phyloP scores from a whole-genome alignment of 2,329 filamentous ascomycete species.

The Geosmithia flava region DNA sequence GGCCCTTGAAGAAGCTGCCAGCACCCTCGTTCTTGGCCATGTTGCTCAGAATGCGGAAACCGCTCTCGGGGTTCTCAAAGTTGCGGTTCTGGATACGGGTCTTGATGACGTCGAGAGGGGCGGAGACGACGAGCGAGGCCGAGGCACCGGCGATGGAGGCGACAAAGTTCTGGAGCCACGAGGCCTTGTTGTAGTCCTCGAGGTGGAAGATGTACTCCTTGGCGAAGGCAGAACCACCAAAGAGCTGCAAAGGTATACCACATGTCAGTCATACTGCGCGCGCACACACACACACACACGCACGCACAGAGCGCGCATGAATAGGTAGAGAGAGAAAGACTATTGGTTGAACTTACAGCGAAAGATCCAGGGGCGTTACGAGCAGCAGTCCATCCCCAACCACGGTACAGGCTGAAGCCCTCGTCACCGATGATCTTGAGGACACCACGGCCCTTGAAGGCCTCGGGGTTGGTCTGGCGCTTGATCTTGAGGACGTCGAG shows the following conservation, averaged over 20 bases:
- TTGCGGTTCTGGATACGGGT: slow-evolving; percentile 97
- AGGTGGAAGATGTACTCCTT: slow-evolving; percentile 93
- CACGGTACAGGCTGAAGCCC: slow-evolving; percentile 89
- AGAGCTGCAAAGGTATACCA: slow-evolving; percentile 49
- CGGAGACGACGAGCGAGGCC: slow-evolving; percentile 91
- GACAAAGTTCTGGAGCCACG: slow-evolving; percentile 94
- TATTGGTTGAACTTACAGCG: slow-evolving; percentile 49
- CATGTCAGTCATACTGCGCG: no score
- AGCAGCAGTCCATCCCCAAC: slow-evolving; percentile 95
- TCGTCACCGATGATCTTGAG: slow-evolving; percentile 85
- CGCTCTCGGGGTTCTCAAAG: slow-evolving; percentile 94
- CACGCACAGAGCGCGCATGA: no score
- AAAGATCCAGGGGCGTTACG: slow-evolving; percentile 96
- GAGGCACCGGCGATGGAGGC: slow-evolving; percentile 92
- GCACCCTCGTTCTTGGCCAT: slow-evolving; percentile 89
- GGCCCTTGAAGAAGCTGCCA: slow-evolving; percentile 89
- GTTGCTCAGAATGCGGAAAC: slow-evolving; percentile 80
- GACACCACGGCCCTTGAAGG: slow-evolving; percentile 87
- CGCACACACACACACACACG: no score
- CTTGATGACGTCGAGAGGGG: slow-evolving; percentile 94
- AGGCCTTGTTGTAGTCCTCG: slow-evolving; percentile 87
- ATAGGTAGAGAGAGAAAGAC: background rate
- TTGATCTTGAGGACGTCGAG: slow-evolving; percentile 99
- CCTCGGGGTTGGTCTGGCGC: slow-evolving; percentile 96
- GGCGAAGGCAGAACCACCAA: slow-evolving; percentile 91